Evolutionary conservation across 2,329 filamentous ascomycete species (phyloP).

Genomic region (Diaporthe ilicicola): DNA sequence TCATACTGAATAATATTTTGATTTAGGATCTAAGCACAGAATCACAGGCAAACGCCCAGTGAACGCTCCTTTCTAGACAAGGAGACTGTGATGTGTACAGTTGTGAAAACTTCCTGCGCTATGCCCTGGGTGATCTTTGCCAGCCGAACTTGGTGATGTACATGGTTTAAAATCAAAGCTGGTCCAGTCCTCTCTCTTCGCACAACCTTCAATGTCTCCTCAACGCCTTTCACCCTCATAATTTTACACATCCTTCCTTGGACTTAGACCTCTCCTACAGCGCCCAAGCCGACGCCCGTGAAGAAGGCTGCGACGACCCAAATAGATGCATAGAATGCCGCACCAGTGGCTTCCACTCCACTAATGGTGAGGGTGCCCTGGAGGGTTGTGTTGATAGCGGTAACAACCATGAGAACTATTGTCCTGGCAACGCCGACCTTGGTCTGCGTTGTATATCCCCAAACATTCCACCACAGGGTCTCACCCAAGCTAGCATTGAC

Average conservation of each 20-base stretch:
- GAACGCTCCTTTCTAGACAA: background rate
- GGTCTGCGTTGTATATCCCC: constrained; percentile 70
- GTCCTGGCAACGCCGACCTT: constrained; percentile 74
- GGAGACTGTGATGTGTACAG: background rate
- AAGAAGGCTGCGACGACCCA: constrained; percentile 75
- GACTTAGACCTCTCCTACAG: constrained; percentile 58
- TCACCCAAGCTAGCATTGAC: constrained; percentile 71
- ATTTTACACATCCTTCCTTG: background rate
- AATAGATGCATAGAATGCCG: constrained; percentile 74
- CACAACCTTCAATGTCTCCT: constrained; percentile 20
- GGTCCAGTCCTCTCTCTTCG: background rate
- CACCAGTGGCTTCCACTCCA: constrained; percentile 75
- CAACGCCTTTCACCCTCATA: background rate
- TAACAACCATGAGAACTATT: constrained; percentile 63
- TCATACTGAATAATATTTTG: background rate
- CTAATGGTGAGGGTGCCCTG: constrained; percentile 72
- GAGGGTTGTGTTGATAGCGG: constrained; percentile 67
- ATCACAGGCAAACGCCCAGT: background rate
- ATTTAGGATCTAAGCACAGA: too few species aligned
- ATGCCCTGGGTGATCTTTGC: constrained; percentile 14
- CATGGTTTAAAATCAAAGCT: background rate
- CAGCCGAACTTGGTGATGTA: constrained; percentile 1
- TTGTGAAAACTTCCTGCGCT: constrained; percentile 27
- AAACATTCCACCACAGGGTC: constrained; percentile 77
- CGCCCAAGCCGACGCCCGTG: constrained; percentile 64